Evolutionary conservation across 192 early-diverging fungal genomes (phyloP).

Genomic region (Backusella westeae): DNA sequence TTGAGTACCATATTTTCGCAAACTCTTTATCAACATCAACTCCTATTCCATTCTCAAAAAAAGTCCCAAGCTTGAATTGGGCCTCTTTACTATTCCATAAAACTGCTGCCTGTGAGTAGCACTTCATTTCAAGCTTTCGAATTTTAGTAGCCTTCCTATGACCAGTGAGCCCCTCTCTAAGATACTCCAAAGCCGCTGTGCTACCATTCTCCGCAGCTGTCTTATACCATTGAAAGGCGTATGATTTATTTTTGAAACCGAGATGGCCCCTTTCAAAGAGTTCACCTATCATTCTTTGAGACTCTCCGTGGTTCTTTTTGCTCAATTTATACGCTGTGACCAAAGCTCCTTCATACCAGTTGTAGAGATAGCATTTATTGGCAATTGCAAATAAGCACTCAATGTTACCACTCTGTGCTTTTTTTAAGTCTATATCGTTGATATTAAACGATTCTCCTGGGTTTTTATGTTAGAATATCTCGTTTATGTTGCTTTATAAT

Average conservation of each 20-base stretch:
- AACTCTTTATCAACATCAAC: neutral
- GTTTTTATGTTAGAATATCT: neutral
- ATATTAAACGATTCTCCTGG: neutral
- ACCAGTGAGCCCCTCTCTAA: neutral
- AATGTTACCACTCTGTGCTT: neutral
- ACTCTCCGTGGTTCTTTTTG: neutral
- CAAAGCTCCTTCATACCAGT: neutral
- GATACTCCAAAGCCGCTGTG: neutral
- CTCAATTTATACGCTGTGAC: neutral
- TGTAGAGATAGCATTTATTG: neutral
- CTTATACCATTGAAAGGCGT: neutral
- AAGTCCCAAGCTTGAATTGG: neutral
- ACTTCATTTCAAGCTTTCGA: neutral
- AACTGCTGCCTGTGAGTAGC: neutral
- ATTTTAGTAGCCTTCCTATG: neutral
- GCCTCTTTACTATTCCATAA: neutral
- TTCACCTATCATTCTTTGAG: neutral
- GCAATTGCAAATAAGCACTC: neutral
- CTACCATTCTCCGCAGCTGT: neutral
- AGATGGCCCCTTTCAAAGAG: neutral
- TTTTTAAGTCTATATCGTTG: neutral
- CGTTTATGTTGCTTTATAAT: neutral
- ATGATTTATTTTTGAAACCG: neutral
- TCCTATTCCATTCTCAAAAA: neutral
- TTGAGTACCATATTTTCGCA: neutral